Evolutionary conservation across 169 alveolate species (phyloP), one percentile per base, ranked within the genome.

Genomic region (Prorocentrum cordatum): DNA sequence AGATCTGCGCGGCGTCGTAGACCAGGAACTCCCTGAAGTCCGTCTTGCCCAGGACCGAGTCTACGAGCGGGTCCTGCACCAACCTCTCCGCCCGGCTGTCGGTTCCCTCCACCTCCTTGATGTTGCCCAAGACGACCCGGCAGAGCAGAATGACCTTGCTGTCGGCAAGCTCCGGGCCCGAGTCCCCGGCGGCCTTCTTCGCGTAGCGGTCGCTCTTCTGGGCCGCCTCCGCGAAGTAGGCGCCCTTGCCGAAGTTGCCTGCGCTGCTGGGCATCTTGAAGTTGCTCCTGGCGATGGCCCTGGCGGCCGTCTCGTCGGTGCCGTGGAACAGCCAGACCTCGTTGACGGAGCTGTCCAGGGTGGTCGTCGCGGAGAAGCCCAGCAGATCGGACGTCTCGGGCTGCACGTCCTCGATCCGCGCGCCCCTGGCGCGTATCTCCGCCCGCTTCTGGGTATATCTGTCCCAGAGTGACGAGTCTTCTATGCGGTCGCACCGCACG

Each of bases 241-340:
- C 27, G 7, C 87, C 87, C 22, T 72, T 26, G 14, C 87, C 87
- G 32, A 77, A 77, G 73, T 73, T 58, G 1, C 87, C 87, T 9
- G 62, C 87, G 32, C 87, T 77, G 87, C 87, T 77, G 87, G 87
- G 61, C 16, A 45, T 1, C n/a, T n/a, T n/a, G 62, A 77, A 77
- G 33, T 36, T 77, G 45, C 87, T 77, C 3, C 45, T 12, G 1
- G 87, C 47, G 47, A 75, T 75, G 33, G 86, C 86, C 67, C n/a
- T 73, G 33, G 84, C 84, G 4, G 84, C 84, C 22, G 45, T 70
- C 42, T 73, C 84, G 9, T 67, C 45, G 22, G 84, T 73, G 22
- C 84, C 82, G 36, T 16, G 58, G 26, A 73, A 24, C n/a, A 73
- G 64, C 84, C 84, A 73, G 12, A 73, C 84, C 18, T 73, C 84